A percentile compares a stretch with the other conserved stretches of the same genome.
Conservation (phyloP, 257 asterid genomes). For the Przewalskia tangutica region DNA sequence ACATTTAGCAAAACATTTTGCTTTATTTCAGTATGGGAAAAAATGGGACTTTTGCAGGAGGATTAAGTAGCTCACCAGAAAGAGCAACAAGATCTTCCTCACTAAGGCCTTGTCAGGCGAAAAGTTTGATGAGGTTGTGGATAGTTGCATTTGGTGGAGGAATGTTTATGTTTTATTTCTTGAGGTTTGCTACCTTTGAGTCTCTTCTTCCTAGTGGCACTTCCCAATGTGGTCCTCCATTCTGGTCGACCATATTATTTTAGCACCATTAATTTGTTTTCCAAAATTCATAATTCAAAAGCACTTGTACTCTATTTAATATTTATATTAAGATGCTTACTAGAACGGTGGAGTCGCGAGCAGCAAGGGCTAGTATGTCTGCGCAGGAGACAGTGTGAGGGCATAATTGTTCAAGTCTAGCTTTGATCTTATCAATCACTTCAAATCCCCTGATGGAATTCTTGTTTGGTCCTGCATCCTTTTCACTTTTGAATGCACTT, state of each 20-base stretch:
- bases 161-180: constrained; percentile 35
- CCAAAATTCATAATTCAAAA: neutral
- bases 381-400: constrained; percentile 83
- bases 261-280: neutral
- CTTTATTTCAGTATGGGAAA: no score
- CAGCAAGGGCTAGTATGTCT: constrained; percentile 66
- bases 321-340: constrained; percentile 20
- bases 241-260: constrained; percentile 20
- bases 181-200: constrained; percentile 10
- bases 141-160: constrained; percentile 77
- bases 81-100: constrained; percentile 69
- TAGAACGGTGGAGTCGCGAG: constrained; percentile 49
- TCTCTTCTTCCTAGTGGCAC: constrained; percentile 62
- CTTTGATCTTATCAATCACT: constrained; percentile 3
- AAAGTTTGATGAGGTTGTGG: constrained; percentile 37
- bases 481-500: constrained; percentile 38
- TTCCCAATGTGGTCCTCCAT: constrained; percentile 88
- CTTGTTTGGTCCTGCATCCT: constrained; percentile 59
- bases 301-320: neutral
- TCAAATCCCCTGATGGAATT: constrained; percentile 20
- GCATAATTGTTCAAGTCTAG: constrained; percentile 50
- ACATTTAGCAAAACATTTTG: no score
- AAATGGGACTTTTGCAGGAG: neutral
- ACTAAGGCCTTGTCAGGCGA: constrained; percentile 47
- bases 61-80: constrained; percentile 32